Conservation (phyloP, 225 moss, liverwort and hornwort species). For the Physcomitrellopsis africana region DNA sequence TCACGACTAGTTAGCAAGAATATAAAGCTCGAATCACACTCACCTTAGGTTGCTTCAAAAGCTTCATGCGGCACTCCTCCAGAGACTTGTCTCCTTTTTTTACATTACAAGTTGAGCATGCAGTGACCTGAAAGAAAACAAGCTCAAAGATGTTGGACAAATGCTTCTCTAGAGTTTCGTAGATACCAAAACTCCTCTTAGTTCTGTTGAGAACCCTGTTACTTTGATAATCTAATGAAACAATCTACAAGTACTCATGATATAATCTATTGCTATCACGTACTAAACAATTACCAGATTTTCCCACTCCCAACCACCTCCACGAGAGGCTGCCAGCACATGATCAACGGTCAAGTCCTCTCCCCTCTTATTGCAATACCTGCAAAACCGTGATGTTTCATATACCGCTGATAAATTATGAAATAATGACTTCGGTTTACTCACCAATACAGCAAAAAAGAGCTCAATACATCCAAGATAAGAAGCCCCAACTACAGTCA, state of each 20-base stretch:
- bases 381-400: constrained; percentile 37
- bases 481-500: not conserved
- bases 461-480: not conserved
- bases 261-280: constrained; percentile 16
- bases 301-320: constrained; percentile 98
- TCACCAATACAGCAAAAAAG: no score
- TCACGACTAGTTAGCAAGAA: not conserved
- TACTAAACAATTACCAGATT: constrained; percentile 73
- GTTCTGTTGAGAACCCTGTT: not conserved
- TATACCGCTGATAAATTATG: no score
- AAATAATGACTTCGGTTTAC: no score
- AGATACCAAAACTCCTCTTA: not conserved
- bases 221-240: not conserved
- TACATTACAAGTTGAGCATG: constrained; percentile 85
- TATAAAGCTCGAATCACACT: constrained; percentile 1
- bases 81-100: constrained; percentile 87
- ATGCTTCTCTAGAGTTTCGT: not conserved
- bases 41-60: constrained; percentile 77
- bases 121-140: constrained; percentile 65
- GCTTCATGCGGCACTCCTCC: constrained; percentile 90
- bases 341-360: constrained; percentile 95
- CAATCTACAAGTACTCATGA: not conserved
- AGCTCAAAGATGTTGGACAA: constrained; percentile 17
- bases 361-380: constrained; percentile 81
- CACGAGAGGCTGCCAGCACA: constrained; percentile 86